Evolutionary conservation across 2,329 filamentous ascomycete genomes (phyloP), one percentile per base, ranked within the genome.

Genomic region (Diaporthe vexans): DNA sequence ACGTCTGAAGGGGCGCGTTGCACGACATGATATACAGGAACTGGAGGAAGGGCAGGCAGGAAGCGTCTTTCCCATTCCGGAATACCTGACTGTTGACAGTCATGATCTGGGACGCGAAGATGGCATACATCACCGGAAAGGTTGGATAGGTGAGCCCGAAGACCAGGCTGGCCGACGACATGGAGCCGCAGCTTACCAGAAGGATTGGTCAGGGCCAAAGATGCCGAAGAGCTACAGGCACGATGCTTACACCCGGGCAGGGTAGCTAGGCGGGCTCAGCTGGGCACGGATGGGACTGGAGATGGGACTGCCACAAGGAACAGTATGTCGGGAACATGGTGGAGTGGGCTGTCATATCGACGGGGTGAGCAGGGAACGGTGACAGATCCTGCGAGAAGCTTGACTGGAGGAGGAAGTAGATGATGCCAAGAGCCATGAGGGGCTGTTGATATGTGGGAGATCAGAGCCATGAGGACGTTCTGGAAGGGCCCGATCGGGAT

Each of bases 41-140:
- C 21, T 9, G 17, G 46, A 37, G 29, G 29, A n/a, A 24, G 46
- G 3, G 46, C 46, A 52, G 19, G n/a, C 4, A 52, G 29, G 33
- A 17, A 26, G 21, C 17, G 29, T 19, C 33, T 67, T 67, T 26
- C 46, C 63, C 29, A 52, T 67, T 37, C 46, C 37, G 46, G 46
- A 19, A 37, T 24, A 37, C 63, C 29, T 67, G 63, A 67, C 63
- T 24, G 63, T 67, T 67, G 63, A 67, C 63, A 52, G 63, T 67
- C 63, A 67, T 67, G 63, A 15, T 8, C 46, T 19, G 13, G 26
- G 46, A 67, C 46, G 46, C 1, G n/a, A 33, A 52, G 8, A 67
- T 33, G 29, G 46, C 63, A 26, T 9, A 37, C 46, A 67, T 52
- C 63, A 52, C 46, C 63, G 29, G 37, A 6, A 8, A 21, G 21